phyloP scores from a whole-genome alignment of 129 eudicot species.

The Mikania micrantha region DNA sequence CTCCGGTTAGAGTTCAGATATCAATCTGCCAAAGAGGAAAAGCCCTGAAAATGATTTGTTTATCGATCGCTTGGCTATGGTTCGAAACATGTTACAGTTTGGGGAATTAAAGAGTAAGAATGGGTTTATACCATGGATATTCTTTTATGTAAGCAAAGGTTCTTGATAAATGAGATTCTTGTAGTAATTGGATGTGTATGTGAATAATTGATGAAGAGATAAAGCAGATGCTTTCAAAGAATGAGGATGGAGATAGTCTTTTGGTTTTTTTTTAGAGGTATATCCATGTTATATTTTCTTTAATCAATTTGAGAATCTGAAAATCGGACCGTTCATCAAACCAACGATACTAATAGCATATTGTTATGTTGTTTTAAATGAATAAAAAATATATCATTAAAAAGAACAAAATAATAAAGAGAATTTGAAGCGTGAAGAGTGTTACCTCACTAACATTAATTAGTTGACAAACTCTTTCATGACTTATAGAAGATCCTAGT shows the following conservation, averaged over 20 bases:
- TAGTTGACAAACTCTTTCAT: no score
- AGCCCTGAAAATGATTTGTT: conserved; percentile 16
- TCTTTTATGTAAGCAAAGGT: conserved; percentile 1
- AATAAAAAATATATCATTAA: no score
- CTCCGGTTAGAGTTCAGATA: not conserved
- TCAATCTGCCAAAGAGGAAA: conserved; percentile 15
- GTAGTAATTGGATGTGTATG: not conserved
- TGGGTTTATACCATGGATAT: conserved; percentile 22
- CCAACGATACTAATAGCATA: no score
- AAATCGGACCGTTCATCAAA: no score
- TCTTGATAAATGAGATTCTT: conserved; percentile 13
- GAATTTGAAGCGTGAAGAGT: no score
- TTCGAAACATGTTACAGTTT: not conserved
- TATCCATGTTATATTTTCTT: conserved; percentile 22
- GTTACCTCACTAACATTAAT: no score
- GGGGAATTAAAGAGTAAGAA: not conserved
- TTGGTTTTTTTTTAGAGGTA: no score
- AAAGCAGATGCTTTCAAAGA: conserved; percentile 18
- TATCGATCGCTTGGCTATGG: not conserved
- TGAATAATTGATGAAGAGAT: conserved; percentile 1
- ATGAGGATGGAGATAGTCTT: no score
- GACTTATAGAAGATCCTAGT: no score
- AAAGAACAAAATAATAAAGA: no score
- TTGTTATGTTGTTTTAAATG: no score
- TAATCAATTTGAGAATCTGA: no score